These are phyloP conservation scores for Pestalotiopsis sp. DNA, from an alignment of 2,329 filamentous ascomycete genomes.

Conservation along the genomic window DNA sequence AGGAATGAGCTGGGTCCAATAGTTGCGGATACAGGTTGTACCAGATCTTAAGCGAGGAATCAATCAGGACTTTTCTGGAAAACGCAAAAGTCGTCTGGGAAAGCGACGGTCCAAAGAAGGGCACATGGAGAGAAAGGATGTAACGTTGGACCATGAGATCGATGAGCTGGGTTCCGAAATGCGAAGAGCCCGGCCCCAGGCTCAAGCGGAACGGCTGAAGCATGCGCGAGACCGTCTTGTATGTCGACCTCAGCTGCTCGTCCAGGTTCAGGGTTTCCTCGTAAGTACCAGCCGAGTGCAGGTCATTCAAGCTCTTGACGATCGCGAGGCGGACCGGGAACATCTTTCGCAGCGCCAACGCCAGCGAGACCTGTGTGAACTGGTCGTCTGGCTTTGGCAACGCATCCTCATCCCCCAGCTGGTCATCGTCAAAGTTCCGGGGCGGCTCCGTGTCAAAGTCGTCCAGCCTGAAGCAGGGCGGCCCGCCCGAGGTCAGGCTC, in stretches of 20 bases:
- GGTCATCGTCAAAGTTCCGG: conserved; percentile 50
- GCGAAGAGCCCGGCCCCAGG: conserved; percentile 22
- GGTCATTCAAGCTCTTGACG: conserved; percentile 42
- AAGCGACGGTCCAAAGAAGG: conserved; percentile 43
- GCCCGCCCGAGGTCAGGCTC: conserved; percentile 45
- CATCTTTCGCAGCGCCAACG: conserved; percentile 44
- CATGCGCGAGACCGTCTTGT: conserved; percentile 38
- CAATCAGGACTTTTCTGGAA: conserved; percentile 48
- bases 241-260: conserved; percentile 38
- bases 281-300: conserved; percentile 38
- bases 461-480: conserved; percentile 41
- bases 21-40: conserved; percentile 32
- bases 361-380: conserved; percentile 51
- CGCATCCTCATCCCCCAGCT: conserved; percentile 38
- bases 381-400: conserved; percentile 19
- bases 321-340: conserved; percentile 44
- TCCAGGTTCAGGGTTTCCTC: conserved; percentile 46
- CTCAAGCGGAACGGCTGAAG: conserved; percentile 26
- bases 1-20: not conserved
- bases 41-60: conserved; percentile 49
- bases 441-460: conserved; percentile 53
- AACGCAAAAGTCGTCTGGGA: conserved; percentile 47
- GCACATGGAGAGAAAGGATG: conserved; percentile 55
- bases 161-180: conserved; percentile 44
- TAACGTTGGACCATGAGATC: conserved; percentile 56